Evolutionary conservation across 139 green algal species (phyloP), one percentile per base, ranked within the genome.

Genomic region (Volvox reticuliferus): DNA sequence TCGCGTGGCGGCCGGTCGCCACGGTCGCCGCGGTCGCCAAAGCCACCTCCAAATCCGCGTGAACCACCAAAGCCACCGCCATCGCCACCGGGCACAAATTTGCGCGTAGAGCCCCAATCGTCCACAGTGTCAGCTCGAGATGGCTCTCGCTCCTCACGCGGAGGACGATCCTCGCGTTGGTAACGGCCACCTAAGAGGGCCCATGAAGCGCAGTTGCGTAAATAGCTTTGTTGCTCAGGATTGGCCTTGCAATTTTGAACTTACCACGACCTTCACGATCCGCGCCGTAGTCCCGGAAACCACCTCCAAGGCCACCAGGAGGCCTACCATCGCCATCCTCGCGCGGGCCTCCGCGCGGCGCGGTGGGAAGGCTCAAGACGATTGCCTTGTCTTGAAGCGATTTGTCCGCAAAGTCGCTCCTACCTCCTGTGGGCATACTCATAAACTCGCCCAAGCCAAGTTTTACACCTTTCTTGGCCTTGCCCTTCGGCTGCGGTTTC

Each of bases 51-150:
- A 6, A 91, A 89, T 26, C 90, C 92, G 33, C 91, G 69, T 0
- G 33, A 37, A 12, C 89, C 89, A 55, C 91, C 77, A 24, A 93
- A 88, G 24, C 90, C 68, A 19, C 36, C 28, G 62, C 89, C 89
- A 76, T 89, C 95, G 12, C 91, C 82, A 20, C 94, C 90, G 22
- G 96, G 94, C 37, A 90, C 88, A 78, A 97, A 98, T 87, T 97
- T 96, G 37, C 95, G 95, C 21, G 94, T 93, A 26, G 88, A 69
- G 73, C 97, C 97, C 97, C 97, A 99, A 93, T 98, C 95, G 86
- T 94, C 91, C 9, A 92, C 91, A 32, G 92, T 91, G 61, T 99
- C 97, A 9, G 97, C 97, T 28, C 96, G 95, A 2, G 97, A 99
- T 12, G 96, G 95, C 62, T 95, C 93, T 19, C 36, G 50, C 83